Evolutionary conservation across 1,284 basidiomycete species (phyloP), one percentile per base, ranked within the genome.

Genomic region (Coniophora puteana): DNA sequence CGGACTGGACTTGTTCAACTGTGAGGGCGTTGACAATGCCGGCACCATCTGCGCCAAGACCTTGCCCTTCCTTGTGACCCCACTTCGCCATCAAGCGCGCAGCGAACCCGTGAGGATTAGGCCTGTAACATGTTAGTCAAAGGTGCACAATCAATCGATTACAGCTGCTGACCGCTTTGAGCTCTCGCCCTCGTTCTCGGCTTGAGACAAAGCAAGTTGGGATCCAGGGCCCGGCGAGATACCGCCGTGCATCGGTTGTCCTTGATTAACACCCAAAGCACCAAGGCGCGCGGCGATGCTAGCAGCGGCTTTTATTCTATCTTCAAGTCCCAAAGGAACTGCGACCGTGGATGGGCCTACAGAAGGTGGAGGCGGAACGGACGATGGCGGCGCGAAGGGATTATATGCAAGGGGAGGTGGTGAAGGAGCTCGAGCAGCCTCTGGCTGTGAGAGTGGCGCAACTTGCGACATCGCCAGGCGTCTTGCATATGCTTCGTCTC

Each of bases 21-120:
- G 80, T 75, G 24, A 97, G 75, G 2, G 93, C 90, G 44, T 93
- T 86, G 31, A 92, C 78, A 41, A 96, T 94, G 5, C 93, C 93
- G 10, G 77, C 76, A 3, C 83, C 88, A 47, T 86, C 81, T 0
- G 76, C 83, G 35, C 93, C 93, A 2, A 96, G 74, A 10, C 91
- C 93, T 63, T 93, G 83, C 2, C 93, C 93, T 56, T 93, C 87
- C 56, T 89, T 88, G 63, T 96, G 92, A 0, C 93, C 93, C 88
- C 89, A 95, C 66, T 92, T 94, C 5, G 88, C 84, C 90, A 93
- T 92, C 45, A 89, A 59, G 20, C 85, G 79, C 11, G 81, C 79
- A 14, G 87, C 89, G 53, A 92, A 91, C 7, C 75, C 76, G 40
- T 79, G 78, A 1, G 80, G 76, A 47, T 86, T 78, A 33, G 76